Conservation (phyloP, 2,329 filamentous ascomycete species). For the Neurospora crassa region DNA sequence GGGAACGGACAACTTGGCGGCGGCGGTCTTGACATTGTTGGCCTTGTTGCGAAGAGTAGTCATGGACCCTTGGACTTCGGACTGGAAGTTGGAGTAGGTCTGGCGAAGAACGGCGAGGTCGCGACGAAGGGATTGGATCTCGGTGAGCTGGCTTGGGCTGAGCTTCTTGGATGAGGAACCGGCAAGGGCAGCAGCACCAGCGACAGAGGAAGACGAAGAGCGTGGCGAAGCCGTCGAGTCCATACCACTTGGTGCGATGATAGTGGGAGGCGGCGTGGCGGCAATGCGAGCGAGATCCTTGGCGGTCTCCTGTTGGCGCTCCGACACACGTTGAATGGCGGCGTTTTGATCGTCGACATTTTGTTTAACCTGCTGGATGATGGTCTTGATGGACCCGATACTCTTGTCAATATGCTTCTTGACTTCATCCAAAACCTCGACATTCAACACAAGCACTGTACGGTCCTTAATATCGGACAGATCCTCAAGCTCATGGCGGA, state of each 20-base stretch:
- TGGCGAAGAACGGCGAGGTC: slow-evolving; percentile 89
- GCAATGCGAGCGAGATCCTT: slow-evolving; percentile 68
- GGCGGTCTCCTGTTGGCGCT: slow-evolving; percentile 80
- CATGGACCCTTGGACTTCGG: slow-evolving; percentile 85
- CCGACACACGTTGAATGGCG: slow-evolving; percentile 76
- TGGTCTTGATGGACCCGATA: slow-evolving; percentile 64
- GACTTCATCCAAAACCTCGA: slow-evolving; percentile 89
- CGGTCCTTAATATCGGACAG: slow-evolving; percentile 88
- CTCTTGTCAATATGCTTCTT: slow-evolving; percentile 95
- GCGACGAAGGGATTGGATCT: slow-evolving; percentile 72
- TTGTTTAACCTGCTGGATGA: slow-evolving; percentile 80
- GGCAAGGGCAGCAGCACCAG: slow-evolving; percentile 3
- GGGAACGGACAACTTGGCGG: slow-evolving; percentile 61
- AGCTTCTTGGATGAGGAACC: slow-evolving; percentile 27
- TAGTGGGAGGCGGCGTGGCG: slow-evolving; percentile 27
- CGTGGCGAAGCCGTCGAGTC: slow-evolving; percentile 38
- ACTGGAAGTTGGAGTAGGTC: slow-evolving; percentile 84
- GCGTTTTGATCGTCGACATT: slow-evolving; percentile 75
- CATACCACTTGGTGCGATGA: slow-evolving; percentile 23
- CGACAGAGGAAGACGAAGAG: slow-evolving; percentile 18
- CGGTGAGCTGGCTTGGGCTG: slow-evolving; percentile 56
- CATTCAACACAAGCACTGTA: slow-evolving; percentile 87
- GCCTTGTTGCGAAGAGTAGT: slow-evolving; percentile 73
- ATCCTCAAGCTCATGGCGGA: slow-evolving; percentile 95
- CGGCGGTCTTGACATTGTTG: slow-evolving; percentile 64